A percentile compares a stretch with the other conserved stretches of the same genome.
These are phyloP conservation scores for Geopyxis carbonaria DNA, from an alignment of 495 filamentous ascomycete genomes.

Conservation along the genomic window DNA sequence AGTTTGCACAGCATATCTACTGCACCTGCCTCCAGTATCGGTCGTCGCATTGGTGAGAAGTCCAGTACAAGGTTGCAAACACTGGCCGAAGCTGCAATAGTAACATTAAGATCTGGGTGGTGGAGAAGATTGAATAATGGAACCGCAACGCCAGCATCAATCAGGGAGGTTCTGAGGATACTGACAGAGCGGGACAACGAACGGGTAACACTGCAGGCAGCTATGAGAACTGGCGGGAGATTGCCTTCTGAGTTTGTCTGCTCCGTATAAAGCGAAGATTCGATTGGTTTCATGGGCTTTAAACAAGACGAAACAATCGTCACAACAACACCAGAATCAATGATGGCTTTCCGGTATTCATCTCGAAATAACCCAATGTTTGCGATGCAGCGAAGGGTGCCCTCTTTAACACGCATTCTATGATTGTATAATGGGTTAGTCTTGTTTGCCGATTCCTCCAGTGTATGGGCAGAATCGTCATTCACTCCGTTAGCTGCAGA, in stretches of 20 bases:
- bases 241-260: conserved; percentile 26
- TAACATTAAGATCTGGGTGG: conserved; percentile 61
- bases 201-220: conserved; percentile 64
- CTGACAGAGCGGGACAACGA: conserved; percentile 69
- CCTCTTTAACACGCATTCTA: conserved; percentile 58
- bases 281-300: conserved; percentile 31
- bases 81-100: conserved; percentile 65
- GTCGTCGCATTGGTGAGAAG: conserved; percentile 78
- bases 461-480: conserved; percentile 16
- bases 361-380: conserved; percentile 67
- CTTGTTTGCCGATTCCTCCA: conserved; percentile 11
- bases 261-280: conserved; percentile 12
- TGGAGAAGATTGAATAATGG: conserved; percentile 63
- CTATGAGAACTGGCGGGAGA: conserved; percentile 52
- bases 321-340: conserved; percentile 60
- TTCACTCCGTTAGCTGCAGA: conserved; percentile 12
- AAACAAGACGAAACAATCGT: conserved; percentile 67
- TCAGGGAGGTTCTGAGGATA: conserved; percentile 65
- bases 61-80: conserved; percentile 71
- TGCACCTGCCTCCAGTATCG: conserved; percentile 57
- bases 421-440: conserved; percentile 33
- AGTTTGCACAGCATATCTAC: conserved; percentile 66
- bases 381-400: conserved; percentile 60
- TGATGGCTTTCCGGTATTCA: conserved; percentile 63
- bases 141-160: conserved; percentile 64